Base-by-base conservation (phyloP, 2,329 filamentous ascomycete genomes). In the Colletotrichum caudatum region DNA sequence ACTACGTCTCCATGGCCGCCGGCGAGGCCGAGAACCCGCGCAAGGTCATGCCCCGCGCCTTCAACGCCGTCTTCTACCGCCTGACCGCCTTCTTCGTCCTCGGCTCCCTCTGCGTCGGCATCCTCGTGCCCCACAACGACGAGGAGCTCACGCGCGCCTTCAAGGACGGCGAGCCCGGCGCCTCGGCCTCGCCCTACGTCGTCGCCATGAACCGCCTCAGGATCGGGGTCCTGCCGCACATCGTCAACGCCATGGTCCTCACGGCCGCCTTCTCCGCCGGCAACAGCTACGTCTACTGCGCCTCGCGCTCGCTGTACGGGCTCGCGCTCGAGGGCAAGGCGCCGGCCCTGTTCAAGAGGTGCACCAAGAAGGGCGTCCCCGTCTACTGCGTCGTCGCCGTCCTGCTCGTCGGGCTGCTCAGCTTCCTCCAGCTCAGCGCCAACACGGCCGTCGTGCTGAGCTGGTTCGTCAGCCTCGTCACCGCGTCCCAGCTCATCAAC, bases 1-100 rank as follows among this genome's bases (percentile, higher is more conserved):
- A 88, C 78, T 80, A 88, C 63, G 83, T 88, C 60, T 85, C 86
- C 68, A 82, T 88, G 1, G 85, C 86, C 0, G 91, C 92, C 2
- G 91, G 90, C 23, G 92, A 94, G 79, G 88, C 92, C 0, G 88
- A 92, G 76, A 92, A 93, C 75, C 92, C 92, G 0, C 89, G 92
- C 20, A 82, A 82, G 23, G 88, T 91, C 26, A 89, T 96, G 80
- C 93, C 93, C 0, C 89, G 88, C 51, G 93, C 93, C 1, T 94
- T 90, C 81, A 94, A 94, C 72, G 90, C 91, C 60, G 92, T 95
- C 1, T 94, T 95, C 79, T 94, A 93, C 80, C 91, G 93, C 41
- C 83, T 95, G 41, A 91, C 91, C 0, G 83, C 88, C 1, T 95
- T 95, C 80, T 95, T 94, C 81, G 87, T 94, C 50, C 86, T 94